Conservation (phyloP, 2,329 filamentous ascomycete genomes). For the Aspergillus candidus region DNA sequence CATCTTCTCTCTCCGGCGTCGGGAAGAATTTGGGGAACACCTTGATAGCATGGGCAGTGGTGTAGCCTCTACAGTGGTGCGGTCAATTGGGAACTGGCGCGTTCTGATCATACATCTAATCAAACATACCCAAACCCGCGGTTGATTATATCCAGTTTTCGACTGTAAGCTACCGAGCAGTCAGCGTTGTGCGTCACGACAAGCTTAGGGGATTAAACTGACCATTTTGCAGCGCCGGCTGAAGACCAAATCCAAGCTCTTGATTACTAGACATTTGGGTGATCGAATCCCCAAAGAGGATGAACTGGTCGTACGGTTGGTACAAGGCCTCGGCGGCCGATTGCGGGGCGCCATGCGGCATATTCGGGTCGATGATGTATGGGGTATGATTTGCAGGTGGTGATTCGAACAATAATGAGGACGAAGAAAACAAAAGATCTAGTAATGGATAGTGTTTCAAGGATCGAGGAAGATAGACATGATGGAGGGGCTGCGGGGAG, state of each 20-base stretch:
- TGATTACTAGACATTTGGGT: slow-evolving; percentile 62
- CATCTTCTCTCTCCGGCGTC: slow-evolving; percentile 48
- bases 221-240: slow-evolving; percentile 65
- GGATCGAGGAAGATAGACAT: too few species aligned
- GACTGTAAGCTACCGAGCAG: slow-evolving; percentile 56
- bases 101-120: too few species aligned
- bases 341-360: neutral
- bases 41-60: slow-evolving; percentile 65
- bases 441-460: too few species aligned
- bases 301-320: slow-evolving; percentile 60
- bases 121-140: slow-evolving; percentile 62
- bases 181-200: slow-evolving; percentile 7
- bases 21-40: slow-evolving; percentile 67
- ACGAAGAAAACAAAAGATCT: too few species aligned
- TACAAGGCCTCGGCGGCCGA: slow-evolving; percentile 8
- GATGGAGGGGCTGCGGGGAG: too few species aligned
- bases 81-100: neutral
- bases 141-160: slow-evolving; percentile 80
- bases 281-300: slow-evolving; percentile 88
- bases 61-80: slow-evolving; percentile 60
- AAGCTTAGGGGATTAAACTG: slow-evolving; percentile 24
- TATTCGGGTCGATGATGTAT: neutral
- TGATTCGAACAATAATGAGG: too few species aligned
- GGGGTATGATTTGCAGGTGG: too few species aligned
- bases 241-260: slow-evolving; percentile 65